Percentiles rank a stretch among this genome's conserved stretches.
Evolutionary conservation across 1,139 yeast genomes (phyloP).

Genomic region (Saccharomycopsis hybrid): DNA sequence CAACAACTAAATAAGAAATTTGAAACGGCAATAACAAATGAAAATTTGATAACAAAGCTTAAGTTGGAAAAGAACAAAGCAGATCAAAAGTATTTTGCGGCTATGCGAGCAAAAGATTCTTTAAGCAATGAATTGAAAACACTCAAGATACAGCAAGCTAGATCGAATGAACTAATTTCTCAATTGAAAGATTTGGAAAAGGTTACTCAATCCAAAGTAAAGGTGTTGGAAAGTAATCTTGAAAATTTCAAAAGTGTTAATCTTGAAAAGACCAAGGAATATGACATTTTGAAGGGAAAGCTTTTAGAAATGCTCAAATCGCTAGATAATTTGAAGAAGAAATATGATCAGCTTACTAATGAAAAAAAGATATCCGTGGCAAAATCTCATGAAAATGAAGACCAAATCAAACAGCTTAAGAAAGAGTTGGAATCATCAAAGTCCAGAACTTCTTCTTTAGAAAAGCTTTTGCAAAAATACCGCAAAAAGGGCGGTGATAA

Average conservation of each 20-base stretch:
- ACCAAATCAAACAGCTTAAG: constrained; percentile 10
- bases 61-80: constrained; percentile 85
- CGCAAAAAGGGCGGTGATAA: constrained; percentile 13
- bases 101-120: constrained; percentile 88
- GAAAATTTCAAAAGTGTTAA: constrained; percentile 27
- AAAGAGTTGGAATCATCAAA: constrained; percentile 21
- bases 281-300: constrained; percentile 20
- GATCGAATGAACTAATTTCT: constrained; percentile 65
- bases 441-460: constrained; percentile 26
- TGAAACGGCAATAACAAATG: constrained; percentile 52
- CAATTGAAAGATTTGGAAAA: constrained; percentile 61
- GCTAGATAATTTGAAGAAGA: constrained; percentile 17
- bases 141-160: constrained; percentile 55
- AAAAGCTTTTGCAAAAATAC: constrained; percentile 14
- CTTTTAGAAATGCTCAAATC: constrained; percentile 14
- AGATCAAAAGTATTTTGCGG: constrained; percentile 91
- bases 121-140: constrained; percentile 62
- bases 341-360: constrained; percentile 17
- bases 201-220: constrained; percentile 40
- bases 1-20: constrained; percentile 54
- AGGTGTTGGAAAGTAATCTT: constrained; percentile 28
- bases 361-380: constrained; percentile 23
- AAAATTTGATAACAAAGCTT: constrained; percentile 60
- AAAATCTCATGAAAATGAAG: constrained; percentile 19
- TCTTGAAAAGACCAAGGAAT: constrained; percentile 27